These are phyloP conservation scores for Kentomonas sorsogonicus DNA, from an alignment of 208 protist species.

Conservation along the genomic window DNA sequence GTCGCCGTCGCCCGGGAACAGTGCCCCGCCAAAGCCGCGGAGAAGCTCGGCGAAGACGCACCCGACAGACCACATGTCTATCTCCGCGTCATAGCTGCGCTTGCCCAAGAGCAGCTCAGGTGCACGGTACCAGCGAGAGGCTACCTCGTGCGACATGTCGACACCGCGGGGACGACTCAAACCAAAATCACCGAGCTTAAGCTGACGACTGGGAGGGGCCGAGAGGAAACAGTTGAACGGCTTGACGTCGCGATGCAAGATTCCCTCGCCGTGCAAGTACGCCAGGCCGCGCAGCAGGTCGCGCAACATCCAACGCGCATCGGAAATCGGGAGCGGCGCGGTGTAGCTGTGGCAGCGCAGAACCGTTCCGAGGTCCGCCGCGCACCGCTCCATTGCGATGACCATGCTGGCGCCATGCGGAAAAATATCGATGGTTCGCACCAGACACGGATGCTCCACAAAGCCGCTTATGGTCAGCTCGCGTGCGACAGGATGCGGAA, in stretches of 20 bases:
- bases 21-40: constrained; percentile 43
- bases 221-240: constrained; percentile 83
- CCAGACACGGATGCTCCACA: constrained; percentile 49
- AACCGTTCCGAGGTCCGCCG: constrained; percentile 40
- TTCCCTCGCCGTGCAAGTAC: constrained; percentile 44
- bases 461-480: constrained; percentile 53
- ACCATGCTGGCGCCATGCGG: constrained; percentile 48
- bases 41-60: constrained; percentile 90
- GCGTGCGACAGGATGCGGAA: constrained; percentile 75
- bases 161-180: constrained; percentile 30
- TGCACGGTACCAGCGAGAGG: constrained; percentile 84
- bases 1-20: constrained; percentile 97
- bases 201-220: constrained; percentile 7
- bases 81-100: constrained; percentile 60
- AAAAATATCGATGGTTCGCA: constrained; percentile 62
- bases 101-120: constrained; percentile 84
- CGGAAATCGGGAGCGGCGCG: constrained; percentile 16
- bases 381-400: constrained; percentile 77
- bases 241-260: constrained; percentile 89
- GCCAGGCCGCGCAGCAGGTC: constrained; percentile 66
- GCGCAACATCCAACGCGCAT: constrained; percentile 27
- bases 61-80: constrained; percentile 90
- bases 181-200: constrained; percentile 63
- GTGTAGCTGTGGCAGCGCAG: constrained; percentile 29
- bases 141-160: constrained; percentile 86